These are phyloP conservation scores for Tricholoma bakamatsutake DNA, from an alignment of 768 basidiomycete genomes.

Conservation along the genomic window DNA sequence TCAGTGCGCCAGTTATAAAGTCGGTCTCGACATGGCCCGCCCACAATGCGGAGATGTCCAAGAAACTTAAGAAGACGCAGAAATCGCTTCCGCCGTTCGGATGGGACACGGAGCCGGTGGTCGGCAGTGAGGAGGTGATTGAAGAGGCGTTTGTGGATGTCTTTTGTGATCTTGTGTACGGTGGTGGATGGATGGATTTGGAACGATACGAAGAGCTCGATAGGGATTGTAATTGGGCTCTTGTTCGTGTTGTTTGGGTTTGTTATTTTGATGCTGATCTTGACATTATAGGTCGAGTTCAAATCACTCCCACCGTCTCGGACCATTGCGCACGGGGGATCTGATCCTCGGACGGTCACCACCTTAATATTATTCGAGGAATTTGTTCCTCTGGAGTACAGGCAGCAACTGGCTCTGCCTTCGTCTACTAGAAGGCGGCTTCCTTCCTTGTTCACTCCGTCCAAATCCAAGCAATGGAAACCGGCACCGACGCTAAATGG, in stretches of 20 bases:
- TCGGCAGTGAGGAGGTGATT: slow-evolving; percentile 72
- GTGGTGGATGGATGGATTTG: slow-evolving; percentile 78
- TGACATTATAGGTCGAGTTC: slow-evolving; percentile 66
- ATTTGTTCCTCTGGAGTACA: slow-evolving; percentile 85
- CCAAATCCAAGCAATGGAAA: slow-evolving; percentile 65
- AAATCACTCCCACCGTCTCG: slow-evolving; percentile 58
- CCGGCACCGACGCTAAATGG: slow-evolving; percentile 79
- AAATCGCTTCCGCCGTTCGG: slow-evolving; percentile 80
- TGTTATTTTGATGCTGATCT: slow-evolving; percentile 1
- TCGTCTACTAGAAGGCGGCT: slow-evolving; percentile 50
- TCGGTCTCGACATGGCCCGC: slow-evolving; percentile 68
- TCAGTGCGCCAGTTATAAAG: slow-evolving; percentile 44
- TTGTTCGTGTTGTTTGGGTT: slow-evolving; percentile 39
- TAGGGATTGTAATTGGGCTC: slow-evolving; percentile 86
- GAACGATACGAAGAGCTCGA: slow-evolving; percentile 71
- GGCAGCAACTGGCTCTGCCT: slow-evolving; percentile 63
- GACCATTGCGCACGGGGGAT: slow-evolving; percentile 27
- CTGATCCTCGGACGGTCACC: slow-evolving; percentile 68
- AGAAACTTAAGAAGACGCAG: slow-evolving; percentile 81
- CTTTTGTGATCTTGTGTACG: slow-evolving; percentile 78
- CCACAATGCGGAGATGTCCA: slow-evolving; percentile 65
- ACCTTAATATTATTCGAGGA: slow-evolving; percentile 88
- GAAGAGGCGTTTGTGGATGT: slow-evolving; percentile 90
- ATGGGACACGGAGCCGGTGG: slow-evolving; percentile 85
- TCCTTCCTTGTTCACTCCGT: slow-evolving; percentile 61